phyloP scores from a whole-genome alignment of 1,139 yeast genomes.

The Kodamaea arcana region DNA sequence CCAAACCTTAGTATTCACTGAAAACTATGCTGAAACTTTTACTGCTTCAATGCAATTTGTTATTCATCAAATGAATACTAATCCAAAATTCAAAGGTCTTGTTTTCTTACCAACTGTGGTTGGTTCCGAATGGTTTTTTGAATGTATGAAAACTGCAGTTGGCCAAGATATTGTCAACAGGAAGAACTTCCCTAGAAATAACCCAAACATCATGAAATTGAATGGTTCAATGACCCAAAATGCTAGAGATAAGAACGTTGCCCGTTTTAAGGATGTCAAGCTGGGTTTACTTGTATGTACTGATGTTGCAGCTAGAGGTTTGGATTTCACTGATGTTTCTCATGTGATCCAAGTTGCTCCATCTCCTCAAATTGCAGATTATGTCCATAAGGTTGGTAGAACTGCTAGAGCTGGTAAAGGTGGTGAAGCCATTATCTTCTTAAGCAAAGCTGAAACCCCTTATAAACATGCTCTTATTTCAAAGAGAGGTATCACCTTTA shows the following conservation, averaged over 20 bases:
- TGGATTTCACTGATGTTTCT: conserved; percentile 95
- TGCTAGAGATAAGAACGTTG: conserved; percentile 56
- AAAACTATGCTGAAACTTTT: conserved; percentile 45
- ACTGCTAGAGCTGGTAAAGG: conserved; percentile 91
- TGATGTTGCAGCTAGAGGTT: conserved; percentile 97
- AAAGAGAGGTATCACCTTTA: conserved; percentile 49
- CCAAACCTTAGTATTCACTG: conserved; percentile 56
- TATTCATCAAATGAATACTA: conserved; percentile 19
- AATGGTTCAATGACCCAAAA: conserved; percentile 75
- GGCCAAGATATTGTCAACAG: conserved; percentile 1
- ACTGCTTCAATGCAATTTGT: conserved; percentile 52
- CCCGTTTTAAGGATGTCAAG: conserved; percentile 46
- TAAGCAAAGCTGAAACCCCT: conserved; percentile 45
- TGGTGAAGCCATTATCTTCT: conserved; percentile 61
- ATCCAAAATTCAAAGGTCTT: conserved; percentile 62
- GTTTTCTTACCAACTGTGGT: conserved; percentile 78
- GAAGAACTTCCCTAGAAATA: conserved; percentile 10
- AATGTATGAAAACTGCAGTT: conserved; percentile 19
- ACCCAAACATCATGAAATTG: conserved; percentile 28
- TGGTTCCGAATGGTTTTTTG: conserved; percentile 55
- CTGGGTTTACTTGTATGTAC: conserved; percentile 87
- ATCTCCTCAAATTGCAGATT: conserved; percentile 64
- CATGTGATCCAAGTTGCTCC: conserved; percentile 98
- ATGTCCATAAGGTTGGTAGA: conserved; percentile 96
- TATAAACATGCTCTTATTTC: conserved; percentile 42